Percentiles rank a stretch among this genome's conserved stretches.
Conservation (phyloP, 176 grass and related monocot genomes). For the Leersia perrieri region DNA sequence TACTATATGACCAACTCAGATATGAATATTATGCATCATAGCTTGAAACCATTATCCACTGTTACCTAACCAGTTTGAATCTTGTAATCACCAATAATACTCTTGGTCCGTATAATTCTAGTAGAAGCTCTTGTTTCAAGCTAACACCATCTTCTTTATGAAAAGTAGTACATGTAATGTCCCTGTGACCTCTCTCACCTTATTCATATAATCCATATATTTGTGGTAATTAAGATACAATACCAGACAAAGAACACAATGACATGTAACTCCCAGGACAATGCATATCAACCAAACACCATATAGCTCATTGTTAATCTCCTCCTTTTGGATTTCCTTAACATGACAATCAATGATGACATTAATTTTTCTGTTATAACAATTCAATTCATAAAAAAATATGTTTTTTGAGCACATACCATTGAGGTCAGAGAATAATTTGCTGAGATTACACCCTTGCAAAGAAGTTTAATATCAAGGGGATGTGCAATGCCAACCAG, state of each 20-base stretch:
- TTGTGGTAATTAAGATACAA: background rate
- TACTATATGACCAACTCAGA: background rate
- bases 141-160: background rate
- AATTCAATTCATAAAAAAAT: background rate
- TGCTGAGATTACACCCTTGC: background rate
- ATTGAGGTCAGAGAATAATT: slow-evolving; percentile 12
- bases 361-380: background rate
- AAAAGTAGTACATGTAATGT: background rate
- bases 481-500: slow-evolving; percentile 23
- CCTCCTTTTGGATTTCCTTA: background rate
- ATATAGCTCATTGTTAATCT: background rate
- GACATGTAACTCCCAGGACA: too few species aligned
- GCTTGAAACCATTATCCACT: background rate
- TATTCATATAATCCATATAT: background rate
- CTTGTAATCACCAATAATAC: background rate
- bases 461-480: slow-evolving; percentile 12
- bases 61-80: background rate
- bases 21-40: background rate
- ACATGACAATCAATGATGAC: background rate
- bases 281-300: slow-evolving; percentile 2
- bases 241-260: background rate
- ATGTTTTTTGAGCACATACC: background rate
- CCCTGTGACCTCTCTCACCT: background rate
- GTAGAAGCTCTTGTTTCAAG: background rate
- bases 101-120: background rate